A percentile compares a stretch with the other conserved stretches of the same genome.
Evolutionary conservation across 495 filamentous ascomycete species (phyloP).

Genomic region (Filosporella fistucella): DNA sequence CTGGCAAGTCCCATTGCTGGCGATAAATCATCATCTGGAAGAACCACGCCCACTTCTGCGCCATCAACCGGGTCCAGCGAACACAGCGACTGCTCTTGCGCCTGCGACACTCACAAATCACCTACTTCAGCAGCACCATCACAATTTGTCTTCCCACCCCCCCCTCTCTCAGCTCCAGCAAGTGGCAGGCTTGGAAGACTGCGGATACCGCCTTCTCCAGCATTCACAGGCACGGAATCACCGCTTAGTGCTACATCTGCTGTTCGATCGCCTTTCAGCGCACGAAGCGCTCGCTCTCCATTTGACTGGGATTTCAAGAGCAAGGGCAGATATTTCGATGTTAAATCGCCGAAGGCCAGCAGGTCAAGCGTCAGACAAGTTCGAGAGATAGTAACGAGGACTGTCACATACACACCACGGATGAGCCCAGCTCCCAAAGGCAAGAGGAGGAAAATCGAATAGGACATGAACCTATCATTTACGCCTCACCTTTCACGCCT

Average conservation of each 20-base stretch:
- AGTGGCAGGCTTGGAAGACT: slow-evolving; percentile 36
- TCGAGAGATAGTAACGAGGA: slow-evolving; percentile 68
- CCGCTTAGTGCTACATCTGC: slow-evolving; percentile 34
- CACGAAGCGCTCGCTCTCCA: slow-evolving; percentile 50
- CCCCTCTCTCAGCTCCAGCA: slow-evolving; percentile 48
- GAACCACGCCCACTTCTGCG: slow-evolving; percentile 36
- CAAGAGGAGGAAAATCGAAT: slow-evolving; percentile 67
- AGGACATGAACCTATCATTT: slow-evolving; percentile 15
- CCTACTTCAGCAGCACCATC: slow-evolving; percentile 32
- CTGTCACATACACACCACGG: slow-evolving; percentile 65
- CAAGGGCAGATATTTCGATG: slow-evolving; percentile 41
- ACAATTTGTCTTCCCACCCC: slow-evolving; percentile 44
- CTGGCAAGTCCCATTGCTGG: slow-evolving; percentile 34
- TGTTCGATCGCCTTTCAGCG: slow-evolving; percentile 32
- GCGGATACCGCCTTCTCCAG: slow-evolving; percentile 57
- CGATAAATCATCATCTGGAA: slow-evolving; percentile 31
- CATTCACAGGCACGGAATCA: slow-evolving; percentile 41
- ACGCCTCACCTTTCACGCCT: background rate
- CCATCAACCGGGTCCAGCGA: slow-evolving; percentile 51
- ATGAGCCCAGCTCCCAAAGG: slow-evolving; percentile 72
- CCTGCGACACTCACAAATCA: slow-evolving; percentile 44
- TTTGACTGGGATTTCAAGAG: slow-evolving; percentile 58
- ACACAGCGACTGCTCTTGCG: slow-evolving; percentile 48
- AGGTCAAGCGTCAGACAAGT: slow-evolving; percentile 50
- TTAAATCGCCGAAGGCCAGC: slow-evolving; percentile 35